phyloP scores from a whole-genome alignment of 2,329 filamentous ascomycete genomes.

The Cladorrhinum sp. region DNA sequence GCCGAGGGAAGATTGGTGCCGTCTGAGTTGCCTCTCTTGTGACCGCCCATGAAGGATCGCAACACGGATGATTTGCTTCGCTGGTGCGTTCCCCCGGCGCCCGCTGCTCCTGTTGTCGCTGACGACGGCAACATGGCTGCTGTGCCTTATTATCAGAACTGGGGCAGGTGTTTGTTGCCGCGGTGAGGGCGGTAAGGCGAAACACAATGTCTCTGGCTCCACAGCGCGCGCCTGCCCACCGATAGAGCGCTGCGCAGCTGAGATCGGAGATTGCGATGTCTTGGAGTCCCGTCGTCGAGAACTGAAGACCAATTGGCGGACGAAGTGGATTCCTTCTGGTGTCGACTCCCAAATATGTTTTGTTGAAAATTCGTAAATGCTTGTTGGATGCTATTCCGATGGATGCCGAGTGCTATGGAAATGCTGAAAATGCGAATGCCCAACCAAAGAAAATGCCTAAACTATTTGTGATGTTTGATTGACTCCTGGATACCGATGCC shows the following conservation, averaged over 20 bases:
- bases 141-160: constrained; percentile 8
- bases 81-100: constrained; percentile 30
- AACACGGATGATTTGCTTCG: constrained; percentile 49
- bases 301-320: neutral
- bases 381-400: constrained; percentile 5
- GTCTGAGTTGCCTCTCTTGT: constrained; percentile 45
- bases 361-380: neutral
- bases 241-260: neutral
- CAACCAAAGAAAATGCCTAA: constrained; percentile 11
- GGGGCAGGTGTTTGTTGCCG: constrained; percentile 6
- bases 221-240: neutral
- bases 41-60: constrained; percentile 46
- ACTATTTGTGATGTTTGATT: neutral
- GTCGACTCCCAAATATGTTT: neutral
- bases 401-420: constrained; percentile 11
- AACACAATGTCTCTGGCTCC: constrained; percentile 1
- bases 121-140: constrained; percentile 10
- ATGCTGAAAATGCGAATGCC: constrained; percentile 13
- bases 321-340: neutral
- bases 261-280: constrained; percentile 4
- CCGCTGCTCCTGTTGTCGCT: neutral
- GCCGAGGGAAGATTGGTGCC: constrained; percentile 35
- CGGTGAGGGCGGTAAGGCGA: neutral
- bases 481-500: neutral
- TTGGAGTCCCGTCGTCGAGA: neutral